Evolutionary conservation across 495 filamentous ascomycete genomes (phyloP).

Genomic region (Apiosordaria backusii): DNA sequence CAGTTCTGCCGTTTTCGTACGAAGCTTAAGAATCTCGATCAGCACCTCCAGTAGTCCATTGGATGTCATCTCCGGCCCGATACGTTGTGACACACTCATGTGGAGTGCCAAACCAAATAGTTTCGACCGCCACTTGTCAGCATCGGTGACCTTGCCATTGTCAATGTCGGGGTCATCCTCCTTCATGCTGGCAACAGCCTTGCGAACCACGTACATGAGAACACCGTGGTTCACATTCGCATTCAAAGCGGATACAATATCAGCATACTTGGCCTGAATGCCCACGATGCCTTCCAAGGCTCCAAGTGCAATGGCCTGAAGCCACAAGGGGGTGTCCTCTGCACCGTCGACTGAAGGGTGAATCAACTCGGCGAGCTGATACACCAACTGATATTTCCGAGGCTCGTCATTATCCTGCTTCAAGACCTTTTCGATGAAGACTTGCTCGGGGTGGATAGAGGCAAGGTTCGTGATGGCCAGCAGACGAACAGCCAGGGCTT

Average conservation of each 20-base stretch:
- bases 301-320: constrained; percentile 80
- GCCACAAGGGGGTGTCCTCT: constrained; percentile 59
- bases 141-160: constrained; percentile 52
- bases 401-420: constrained; percentile 89
- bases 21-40: constrained; percentile 81
- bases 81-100: constrained; percentile 66
- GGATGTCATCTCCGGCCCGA: constrained; percentile 70
- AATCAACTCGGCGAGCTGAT: constrained; percentile 87
- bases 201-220: constrained; percentile 88
- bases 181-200: constrained; percentile 76
- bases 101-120: constrained; percentile 77
- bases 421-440: constrained; percentile 78
- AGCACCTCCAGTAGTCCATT: constrained; percentile 86
- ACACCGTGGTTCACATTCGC: constrained; percentile 95
- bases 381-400: constrained; percentile 80
- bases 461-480: constrained; percentile 89
- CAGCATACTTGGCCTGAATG: constrained; percentile 69
- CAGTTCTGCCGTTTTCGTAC: constrained; percentile 76
- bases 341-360: constrained; percentile 69
- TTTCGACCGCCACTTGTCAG: constrained; percentile 85
- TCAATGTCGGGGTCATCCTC: constrained; percentile 52
- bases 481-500: constrained; percentile 74
- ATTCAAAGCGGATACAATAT: constrained; percentile 81
- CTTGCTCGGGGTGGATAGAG: constrained; percentile 74
- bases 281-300: constrained; percentile 77